These are phyloP conservation scores for Plasmodium gallinaceum DNA, from an alignment of 169 alveolate genomes.

Conservation along the genomic window DNA sequence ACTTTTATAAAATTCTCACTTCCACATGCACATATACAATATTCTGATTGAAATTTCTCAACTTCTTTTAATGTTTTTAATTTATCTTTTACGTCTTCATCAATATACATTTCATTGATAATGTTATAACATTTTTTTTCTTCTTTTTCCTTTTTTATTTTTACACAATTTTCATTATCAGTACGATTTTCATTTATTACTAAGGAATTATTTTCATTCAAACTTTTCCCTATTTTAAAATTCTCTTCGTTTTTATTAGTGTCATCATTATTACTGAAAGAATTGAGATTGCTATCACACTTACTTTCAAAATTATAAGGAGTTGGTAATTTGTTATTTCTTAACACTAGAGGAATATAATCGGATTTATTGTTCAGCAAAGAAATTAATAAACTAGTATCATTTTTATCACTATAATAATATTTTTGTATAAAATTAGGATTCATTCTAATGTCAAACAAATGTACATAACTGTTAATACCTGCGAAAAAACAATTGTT, in stretches of 20 bases:
- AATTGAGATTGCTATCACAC: neutral
- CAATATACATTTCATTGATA: neutral
- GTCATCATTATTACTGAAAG: neutral
- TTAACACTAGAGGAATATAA: constrained; percentile 31
- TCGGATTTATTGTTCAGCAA: constrained; percentile 40
- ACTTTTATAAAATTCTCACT: constrained; percentile 68
- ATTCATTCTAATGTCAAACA: constrained; percentile 52
- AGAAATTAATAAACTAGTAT: constrained; percentile 53
- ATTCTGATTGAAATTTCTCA: constrained; percentile 42
- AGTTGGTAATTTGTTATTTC: neutral
- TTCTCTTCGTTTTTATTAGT: neutral
- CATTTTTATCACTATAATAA: constrained; percentile 65
- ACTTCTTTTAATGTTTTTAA: constrained; percentile 29
- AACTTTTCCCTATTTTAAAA: neutral
- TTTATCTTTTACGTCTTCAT: constrained; percentile 28
- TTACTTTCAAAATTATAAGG: neutral
- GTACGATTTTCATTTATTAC: neutral
- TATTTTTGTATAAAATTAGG: constrained; percentile 43
- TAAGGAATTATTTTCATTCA: neutral
- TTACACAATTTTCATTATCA: neutral
- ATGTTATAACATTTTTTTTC: neutral
- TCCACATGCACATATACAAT: constrained; percentile 73
- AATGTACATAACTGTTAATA: constrained; percentile 40
- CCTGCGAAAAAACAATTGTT: constrained; percentile 68
- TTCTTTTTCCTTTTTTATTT: neutral